Evolutionary conservation across 257 asterid genomes (phyloP), one percentile per base, ranked within the genome.

Genomic region (Plantago major): DNA sequence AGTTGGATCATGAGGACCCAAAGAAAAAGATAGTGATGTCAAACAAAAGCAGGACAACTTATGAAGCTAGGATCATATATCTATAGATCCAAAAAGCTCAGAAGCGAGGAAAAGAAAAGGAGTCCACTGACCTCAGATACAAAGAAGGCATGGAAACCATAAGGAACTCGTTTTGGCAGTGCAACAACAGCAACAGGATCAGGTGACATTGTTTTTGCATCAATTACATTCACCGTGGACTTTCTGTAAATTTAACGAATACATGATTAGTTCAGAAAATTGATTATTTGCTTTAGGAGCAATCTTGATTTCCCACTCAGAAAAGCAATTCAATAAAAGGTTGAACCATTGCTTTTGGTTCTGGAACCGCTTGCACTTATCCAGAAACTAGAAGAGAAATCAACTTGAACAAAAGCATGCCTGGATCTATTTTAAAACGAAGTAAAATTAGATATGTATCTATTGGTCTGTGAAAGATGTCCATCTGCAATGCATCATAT

Each of bases 71-170:
- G 40, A 33, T 1, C 8, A 33, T 37, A 38, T 30, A 56, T 13
- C 22, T 8, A 9, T 22, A 37, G 14, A 8, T 15, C 40, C 40
- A 33, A 33, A 33, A 33, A 56, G 47, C 26, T 56, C 47, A 56
- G 33, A 33, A 46, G 33, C 14, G 9, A 16, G 15, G 28, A 49
- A n/a, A 15, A 15, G 7, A 26, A 56, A 66, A 18, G 14, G 43
- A 38, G 58, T 54, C 50, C 55, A 66, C 83, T 56, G 56, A 88
- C 98, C 95, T 88, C 95, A 8, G 89, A 81, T 58, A 91, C 95
- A 48, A 91, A 91, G 76, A 91, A 88, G 70, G 98, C 98, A 69
- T 91, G 97, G 76, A 91, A 91, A 18, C 98, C 98, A 55, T 88
- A 88, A 12, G 98, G 98, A 66, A 91, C 98, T 77, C 98, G 69